Conservation (phyloP, 1,284 basidiomycete genomes). For the Grifola frondosa region DNA sequence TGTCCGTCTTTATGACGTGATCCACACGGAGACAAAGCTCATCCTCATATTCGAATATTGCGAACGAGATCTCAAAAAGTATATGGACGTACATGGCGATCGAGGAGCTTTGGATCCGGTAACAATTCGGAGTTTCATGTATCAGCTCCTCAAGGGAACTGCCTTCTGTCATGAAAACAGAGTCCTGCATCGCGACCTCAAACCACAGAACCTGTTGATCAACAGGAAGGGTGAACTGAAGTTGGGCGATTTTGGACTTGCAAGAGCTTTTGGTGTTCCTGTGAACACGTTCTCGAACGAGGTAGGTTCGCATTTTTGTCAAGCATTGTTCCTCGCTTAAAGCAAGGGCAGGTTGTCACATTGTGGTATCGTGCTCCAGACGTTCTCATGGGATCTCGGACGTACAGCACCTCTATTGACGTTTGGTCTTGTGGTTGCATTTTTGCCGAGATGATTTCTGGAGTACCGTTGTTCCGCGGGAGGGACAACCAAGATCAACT, state of each 20-base stretch:
- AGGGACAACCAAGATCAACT: conserved; percentile 98
- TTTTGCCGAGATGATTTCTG: conserved; percentile 98
- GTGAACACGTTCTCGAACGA: conserved; percentile 97
- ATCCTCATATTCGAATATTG: conserved; percentile 99
- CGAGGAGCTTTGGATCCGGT: conserved; percentile 90
- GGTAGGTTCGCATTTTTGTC: conserved; percentile 38
- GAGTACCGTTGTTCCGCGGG: conserved; percentile 95
- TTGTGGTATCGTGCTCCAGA: conserved; percentile 99
- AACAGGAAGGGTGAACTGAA: conserved; percentile 97
- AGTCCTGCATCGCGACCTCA: conserved; percentile 95
- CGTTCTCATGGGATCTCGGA: conserved; percentile 94
- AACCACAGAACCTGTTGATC: conserved; percentile 97
- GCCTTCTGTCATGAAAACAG: conserved; percentile 99
- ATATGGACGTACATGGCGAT: conserved; percentile 98
- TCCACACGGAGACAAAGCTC: conserved; percentile 97
- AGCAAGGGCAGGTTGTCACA: conserved; percentile 78
- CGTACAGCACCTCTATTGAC: conserved; percentile 98
- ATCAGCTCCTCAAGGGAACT: conserved; percentile 94
- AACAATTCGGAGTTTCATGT: conserved; percentile 97
- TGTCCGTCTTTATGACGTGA: conserved; percentile 96
- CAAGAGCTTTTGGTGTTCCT: conserved; percentile 93
- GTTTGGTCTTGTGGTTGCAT: conserved; percentile 99
- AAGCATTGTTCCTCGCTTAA: background rate
- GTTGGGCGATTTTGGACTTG: conserved; percentile 94
- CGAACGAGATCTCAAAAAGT: conserved; percentile 98